These are phyloP conservation scores for Corylus heterophylla DNA, from an alignment of 306 rosid species.

Conservation along the genomic window DNA sequence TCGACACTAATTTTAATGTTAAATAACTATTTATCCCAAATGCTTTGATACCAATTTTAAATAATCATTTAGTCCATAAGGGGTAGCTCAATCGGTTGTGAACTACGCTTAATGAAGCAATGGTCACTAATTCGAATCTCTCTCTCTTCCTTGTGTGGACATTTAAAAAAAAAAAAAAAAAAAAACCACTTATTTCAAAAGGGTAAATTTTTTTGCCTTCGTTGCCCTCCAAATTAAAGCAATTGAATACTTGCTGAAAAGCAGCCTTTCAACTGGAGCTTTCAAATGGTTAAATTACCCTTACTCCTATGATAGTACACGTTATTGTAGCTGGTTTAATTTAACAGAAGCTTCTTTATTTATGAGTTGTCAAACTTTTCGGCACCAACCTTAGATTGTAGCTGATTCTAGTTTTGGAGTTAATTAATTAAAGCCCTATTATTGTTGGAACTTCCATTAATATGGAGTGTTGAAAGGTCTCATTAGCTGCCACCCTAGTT, in stretches of 20 bases:
- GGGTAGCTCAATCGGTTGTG: too few species aligned
- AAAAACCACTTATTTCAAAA: too few species aligned
- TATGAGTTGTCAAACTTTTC: background rate
- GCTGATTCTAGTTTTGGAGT: background rate
- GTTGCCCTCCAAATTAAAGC: slow-evolving; percentile 24
- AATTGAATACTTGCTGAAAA: slow-evolving; percentile 18
- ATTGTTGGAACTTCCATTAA: background rate
- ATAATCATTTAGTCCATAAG: too few species aligned
- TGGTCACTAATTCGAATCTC: too few species aligned
- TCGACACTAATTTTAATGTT: too few species aligned
- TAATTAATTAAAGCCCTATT: background rate
- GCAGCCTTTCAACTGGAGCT: slow-evolving; percentile 32
- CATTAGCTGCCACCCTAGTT: background rate
- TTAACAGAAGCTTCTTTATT: background rate
- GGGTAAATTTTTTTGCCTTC: background rate
- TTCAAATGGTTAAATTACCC: background rate
- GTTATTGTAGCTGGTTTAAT: background rate
- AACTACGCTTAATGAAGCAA: too few species aligned
- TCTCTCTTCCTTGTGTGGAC: too few species aligned
- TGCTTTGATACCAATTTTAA: too few species aligned
- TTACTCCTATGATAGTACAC: background rate
- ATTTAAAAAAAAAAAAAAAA: too few species aligned
- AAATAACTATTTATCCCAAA: too few species aligned
- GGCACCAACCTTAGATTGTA: background rate
- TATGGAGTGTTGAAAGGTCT: background rate